phyloP scores from a whole-genome alignment of 2,329 filamentous ascomycete genomes.

The Curvularia lunata region DNA sequence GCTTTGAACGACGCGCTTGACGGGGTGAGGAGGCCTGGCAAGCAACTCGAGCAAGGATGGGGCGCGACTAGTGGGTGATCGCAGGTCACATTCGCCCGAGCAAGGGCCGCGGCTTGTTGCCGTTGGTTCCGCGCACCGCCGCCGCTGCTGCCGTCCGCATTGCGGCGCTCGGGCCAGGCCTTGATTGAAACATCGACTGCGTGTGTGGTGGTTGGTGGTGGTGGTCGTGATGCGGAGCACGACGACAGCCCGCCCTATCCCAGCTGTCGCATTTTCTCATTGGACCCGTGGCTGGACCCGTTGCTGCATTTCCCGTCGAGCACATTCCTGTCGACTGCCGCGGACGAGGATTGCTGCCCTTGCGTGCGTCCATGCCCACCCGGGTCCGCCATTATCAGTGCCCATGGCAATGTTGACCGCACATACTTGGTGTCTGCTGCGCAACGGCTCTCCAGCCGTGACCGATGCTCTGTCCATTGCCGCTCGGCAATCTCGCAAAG shows the following conservation, averaged over 20 bases:
- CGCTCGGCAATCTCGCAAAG: slow-evolving; percentile 7
- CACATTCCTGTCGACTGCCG: not conserved
- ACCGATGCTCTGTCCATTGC: not conserved
- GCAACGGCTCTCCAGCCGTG: slow-evolving; percentile 1
- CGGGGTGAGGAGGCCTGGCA: not conserved
- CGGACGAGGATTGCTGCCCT: not conserved
- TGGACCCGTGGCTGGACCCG: not conserved
- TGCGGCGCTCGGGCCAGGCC: slow-evolving; percentile 1
- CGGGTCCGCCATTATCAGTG: not conserved
- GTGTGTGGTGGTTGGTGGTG: not conserved
- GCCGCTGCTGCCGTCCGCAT: slow-evolving; percentile 14
- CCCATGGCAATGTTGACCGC: not conserved
- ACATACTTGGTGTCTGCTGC: not conserved
- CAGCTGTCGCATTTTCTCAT: not conserved
- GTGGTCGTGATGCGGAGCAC: not conserved
- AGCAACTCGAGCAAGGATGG: slow-evolving; percentile 1
- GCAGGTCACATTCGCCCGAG: slow-evolving; percentile 11
- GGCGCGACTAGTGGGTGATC: slow-evolving; percentile 9
- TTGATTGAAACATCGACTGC: slow-evolving; percentile 10
- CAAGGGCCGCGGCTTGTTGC: slow-evolving; percentile 22
- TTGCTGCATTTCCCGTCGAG: not conserved
- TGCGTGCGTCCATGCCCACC: not conserved
- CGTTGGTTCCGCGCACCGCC: slow-evolving; percentile 23
- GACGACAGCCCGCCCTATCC: not conserved
- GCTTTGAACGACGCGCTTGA: slow-evolving; percentile 13